Evolutionary conservation across 257 asterid genomes (phyloP), one percentile per base, ranked within the genome.

Genomic region (Capsicum rhomboideum): DNA sequence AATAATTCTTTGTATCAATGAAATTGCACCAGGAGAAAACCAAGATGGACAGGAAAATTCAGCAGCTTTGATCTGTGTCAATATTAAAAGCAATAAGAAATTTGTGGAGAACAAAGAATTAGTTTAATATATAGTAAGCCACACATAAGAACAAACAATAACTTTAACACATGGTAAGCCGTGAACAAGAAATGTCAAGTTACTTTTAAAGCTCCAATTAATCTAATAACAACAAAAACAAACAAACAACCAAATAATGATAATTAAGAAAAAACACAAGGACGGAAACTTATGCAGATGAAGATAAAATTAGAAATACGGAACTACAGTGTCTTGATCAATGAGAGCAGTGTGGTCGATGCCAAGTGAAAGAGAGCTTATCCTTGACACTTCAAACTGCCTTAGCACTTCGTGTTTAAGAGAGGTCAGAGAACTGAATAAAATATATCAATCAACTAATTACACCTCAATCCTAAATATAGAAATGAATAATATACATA

Each of bases 31-130:
- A 10, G 93, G 90, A 87, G 98, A 92, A 90, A 97, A 93, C 98
- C 98, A 97, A 82, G 72, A 89, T 82, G 99, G 99, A 88, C 97
- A 97, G 23, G 91, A 88, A 89, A 94, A 97, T 53, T 92, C 91
- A 23, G 98, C 98, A 84, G 95, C 92, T 89, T 78, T 93, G 68
- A 94, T 91, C 99, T 97, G 97, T 83, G 84, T 82, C 12, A 50
- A 78, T 13, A 21, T 83, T 83, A 78, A 79, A 63, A 79, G 55
- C 50, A 61, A 85, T 80, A 80, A 90, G 82, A 74, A 46, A 72
- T 44, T 82, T 29, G 78, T 50, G 23, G 21, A 75, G 80, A 75
- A 49, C 80, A 13, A 49, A 23, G 3, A 50, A 26, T 61, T 28
- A 28, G 59, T 49, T 64, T n/a, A 50, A 53, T 56, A 55, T 56